These are phyloP conservation scores for Nakaseomyces bracarensis DNA, from an alignment of 1,139 yeast species.

Conservation along the genomic window DNA sequence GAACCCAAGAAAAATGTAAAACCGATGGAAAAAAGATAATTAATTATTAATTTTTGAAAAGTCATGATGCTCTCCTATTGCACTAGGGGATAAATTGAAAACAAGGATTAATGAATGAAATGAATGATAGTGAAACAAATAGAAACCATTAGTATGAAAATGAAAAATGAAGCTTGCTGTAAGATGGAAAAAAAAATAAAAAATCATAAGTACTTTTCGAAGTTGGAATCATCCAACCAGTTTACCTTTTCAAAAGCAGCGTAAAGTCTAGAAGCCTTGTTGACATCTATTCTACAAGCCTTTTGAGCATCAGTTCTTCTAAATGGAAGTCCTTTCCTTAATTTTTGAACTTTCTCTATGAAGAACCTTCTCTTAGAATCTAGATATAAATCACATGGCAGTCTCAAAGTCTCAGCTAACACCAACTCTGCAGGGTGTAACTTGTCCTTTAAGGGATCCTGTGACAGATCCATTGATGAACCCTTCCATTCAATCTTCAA, in stretches of 20 bases:
- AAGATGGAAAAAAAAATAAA: not conserved
- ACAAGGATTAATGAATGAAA: not conserved
- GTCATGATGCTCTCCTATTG: constrained; percentile 11
- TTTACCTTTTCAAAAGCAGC: constrained; percentile 94
- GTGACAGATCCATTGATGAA: constrained; percentile 85
- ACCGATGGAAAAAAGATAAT: constrained; percentile 1
- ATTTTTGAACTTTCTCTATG: constrained; percentile 74
- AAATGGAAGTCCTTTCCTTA: constrained; percentile 69
- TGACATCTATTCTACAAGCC: constrained; percentile 94
- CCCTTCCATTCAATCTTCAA: constrained; percentile 96
- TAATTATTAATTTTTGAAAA: constrained; percentile 15
- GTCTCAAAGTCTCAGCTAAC: constrained; percentile 75
- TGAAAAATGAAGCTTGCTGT: not conserved
- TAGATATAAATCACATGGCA: constrained; percentile 79
- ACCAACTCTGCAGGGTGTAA: constrained; percentile 86
- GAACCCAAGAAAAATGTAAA: constrained; percentile 2
- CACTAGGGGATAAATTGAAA: too few species aligned
- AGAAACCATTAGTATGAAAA: not conserved
- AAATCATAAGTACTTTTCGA: constrained; percentile 41
- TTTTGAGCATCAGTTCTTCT: constrained; percentile 97
- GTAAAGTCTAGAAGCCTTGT: constrained; percentile 85
- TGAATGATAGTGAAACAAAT: not conserved
- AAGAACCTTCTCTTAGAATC: constrained; percentile 90
- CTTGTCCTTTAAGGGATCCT: constrained; percentile 61
- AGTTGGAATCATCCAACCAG: constrained; percentile 79